phyloP scores from a whole-genome alignment of 1,284 basidiomycete species.

The Heterobasidion annosum region DNA sequence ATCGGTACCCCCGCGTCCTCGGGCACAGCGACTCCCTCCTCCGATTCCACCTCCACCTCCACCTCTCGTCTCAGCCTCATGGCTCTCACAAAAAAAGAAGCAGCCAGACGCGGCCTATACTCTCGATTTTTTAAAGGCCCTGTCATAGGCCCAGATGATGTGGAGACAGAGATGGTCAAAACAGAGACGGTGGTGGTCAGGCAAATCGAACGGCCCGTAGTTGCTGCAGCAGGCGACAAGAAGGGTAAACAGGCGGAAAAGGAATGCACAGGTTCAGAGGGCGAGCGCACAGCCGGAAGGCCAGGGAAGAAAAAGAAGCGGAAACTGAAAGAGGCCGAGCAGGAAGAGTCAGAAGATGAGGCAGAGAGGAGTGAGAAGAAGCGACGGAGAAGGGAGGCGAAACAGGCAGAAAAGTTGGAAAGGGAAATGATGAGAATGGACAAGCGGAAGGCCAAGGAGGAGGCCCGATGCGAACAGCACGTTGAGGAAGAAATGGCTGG shows the following conservation, averaged over 20 bases:
- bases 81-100: constrained; percentile 65
- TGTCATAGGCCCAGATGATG: constrained; percentile 39
- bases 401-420: neutral
- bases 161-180: constrained; percentile 10
- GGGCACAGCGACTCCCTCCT: constrained; percentile 29
- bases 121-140: constrained; percentile 75
- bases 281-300: neutral
- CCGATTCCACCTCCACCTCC: constrained; percentile 10
- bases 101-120: constrained; percentile 69
- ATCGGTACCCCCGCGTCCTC: constrained; percentile 39
- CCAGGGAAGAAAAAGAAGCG: constrained; percentile 3
- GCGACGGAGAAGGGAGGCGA: neutral
- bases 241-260: neutral
- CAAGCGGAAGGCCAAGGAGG: neutral
- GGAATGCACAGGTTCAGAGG: constrained; percentile 10
- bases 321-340: constrained; percentile 7
- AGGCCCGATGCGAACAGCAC: neutral
- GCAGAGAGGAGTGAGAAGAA: constrained; percentile 4
- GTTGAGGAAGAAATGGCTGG: neutral
- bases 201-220: no score
- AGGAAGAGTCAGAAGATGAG: constrained; percentile 7
- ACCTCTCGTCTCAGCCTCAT: constrained; percentile 43
- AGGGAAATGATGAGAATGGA: neutral
- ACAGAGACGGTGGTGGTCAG: neutral
- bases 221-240: no score